A percentile compares a stretch with the other conserved stretches of the same genome.
phyloP scores from a whole-genome alignment of 805 yeast genomes.

The Saccharomycodes ludwigii region DNA sequence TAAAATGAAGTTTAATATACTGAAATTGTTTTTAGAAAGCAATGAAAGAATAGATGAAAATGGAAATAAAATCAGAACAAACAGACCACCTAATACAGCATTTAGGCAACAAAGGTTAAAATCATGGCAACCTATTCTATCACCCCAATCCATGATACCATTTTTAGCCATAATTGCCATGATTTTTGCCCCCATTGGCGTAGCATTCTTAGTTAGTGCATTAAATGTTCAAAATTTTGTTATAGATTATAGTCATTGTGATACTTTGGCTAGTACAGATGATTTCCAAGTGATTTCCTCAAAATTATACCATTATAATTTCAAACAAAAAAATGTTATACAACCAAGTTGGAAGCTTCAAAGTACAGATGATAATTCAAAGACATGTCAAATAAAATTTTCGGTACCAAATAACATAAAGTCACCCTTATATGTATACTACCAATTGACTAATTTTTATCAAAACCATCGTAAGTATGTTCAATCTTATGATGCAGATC shows the following conservation, averaged over 20 bases:
- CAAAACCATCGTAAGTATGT: constrained; percentile 95
- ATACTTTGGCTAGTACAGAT: constrained; percentile 31
- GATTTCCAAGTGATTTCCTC: constrained; percentile 42
- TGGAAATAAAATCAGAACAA: constrained; percentile 25
- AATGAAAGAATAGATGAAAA: too few relatives aligned
- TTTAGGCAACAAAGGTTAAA: constrained; percentile 60
- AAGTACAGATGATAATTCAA: constrained; percentile 27
- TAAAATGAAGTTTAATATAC: too few relatives aligned
- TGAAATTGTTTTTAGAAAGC: too few relatives aligned
- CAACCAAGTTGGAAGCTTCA: constrained; percentile 54
- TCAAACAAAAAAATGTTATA: constrained; percentile 27
- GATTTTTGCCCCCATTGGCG: constrained; percentile 84
- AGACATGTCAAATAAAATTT: constrained; percentile 57
- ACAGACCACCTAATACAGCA: constrained; percentile 60
- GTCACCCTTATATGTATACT: constrained; percentile 66
- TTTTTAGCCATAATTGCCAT: constrained; percentile 60
- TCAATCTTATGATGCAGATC: constrained; percentile 67
- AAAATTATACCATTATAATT: constrained; percentile 47
- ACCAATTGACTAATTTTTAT: constrained; percentile 77
- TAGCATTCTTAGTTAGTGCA: constrained; percentile 71
- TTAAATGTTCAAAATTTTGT: constrained; percentile 62
- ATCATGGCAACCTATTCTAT: constrained; percentile 73
- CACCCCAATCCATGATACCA: constrained; percentile 87
- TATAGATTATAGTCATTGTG: constrained; percentile 69
- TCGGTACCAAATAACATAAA: constrained; percentile 57